Base-by-base conservation (phyloP, 163 green algal species). In the Scenedesmus sp. region DNA sequence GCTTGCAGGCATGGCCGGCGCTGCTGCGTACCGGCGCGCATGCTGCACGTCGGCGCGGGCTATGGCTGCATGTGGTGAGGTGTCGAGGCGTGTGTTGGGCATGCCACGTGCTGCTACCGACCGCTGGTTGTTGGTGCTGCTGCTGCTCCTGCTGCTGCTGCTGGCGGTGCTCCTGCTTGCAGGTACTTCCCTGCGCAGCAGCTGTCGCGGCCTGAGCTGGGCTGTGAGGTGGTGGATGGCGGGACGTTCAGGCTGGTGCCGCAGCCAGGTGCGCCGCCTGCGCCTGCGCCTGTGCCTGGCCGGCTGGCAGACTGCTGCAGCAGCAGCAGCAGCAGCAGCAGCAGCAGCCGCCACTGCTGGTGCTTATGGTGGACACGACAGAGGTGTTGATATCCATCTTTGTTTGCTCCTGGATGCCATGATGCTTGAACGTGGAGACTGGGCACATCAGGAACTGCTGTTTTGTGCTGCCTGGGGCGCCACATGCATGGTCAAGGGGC, bases 181-280 rank as follows among this genome's bases (percentile, higher is more conserved):
- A 86, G 88, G 18, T 96, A 94, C 89, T 93, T 93, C 79, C 92
- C 94, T 3, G 93, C 91, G 13, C 86, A 92, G 42, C 80, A 89
- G 26, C 37, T 94, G 26, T 15, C 46, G 2, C 73, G 89, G 12
- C 92, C 94, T 2, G 89, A 94, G 83, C 51, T 97, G 35, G 90
- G 93, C 13, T 86, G 95, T 65, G 95, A 97, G 85, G 87, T 95
- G 6, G 85, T 95, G 30, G 90, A 89, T 3, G 70, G 65, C 20
- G 20, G 82, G 0, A 68, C 68, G 2, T 96, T 97, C 90, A 93
- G 94, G 92, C 93, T 95, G 80, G 79, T 82, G 40, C 56, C 81
- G 3, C 40, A 88, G 79, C 68, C 72, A 85, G 86, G 84, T 91
- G 59, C 2, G 26, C 18, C 35, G 30, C 4, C 46, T n/a, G 33